Evolutionary conservation across 1,139 yeast species (phyloP).

Genomic region (Sugiyamaella castrensis): DNA sequence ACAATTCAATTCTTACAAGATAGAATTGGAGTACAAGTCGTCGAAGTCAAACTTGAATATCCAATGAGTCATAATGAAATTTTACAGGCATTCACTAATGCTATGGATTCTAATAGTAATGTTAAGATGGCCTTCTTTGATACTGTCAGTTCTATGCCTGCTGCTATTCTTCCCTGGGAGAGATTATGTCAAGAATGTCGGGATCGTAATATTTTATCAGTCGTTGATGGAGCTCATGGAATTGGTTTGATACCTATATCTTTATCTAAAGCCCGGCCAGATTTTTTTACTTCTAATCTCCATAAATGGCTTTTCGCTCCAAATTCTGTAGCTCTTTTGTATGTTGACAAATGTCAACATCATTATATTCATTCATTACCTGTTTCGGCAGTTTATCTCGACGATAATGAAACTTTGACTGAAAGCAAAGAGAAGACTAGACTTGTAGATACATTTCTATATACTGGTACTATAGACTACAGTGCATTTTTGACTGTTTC

Average conservation of each 20-base stretch:
- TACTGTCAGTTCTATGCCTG: conserved; percentile 65
- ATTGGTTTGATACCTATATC: conserved; percentile 55
- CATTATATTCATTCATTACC: conserved; percentile 46
- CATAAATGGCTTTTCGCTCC: conserved; percentile 72
- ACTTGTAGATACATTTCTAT: conserved; percentile 36
- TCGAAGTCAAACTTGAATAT: conserved; percentile 46
- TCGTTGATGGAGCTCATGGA: conserved; percentile 73
- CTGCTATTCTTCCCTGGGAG: conserved; percentile 56
- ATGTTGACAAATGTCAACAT: conserved; percentile 55
- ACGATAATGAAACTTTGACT: conserved; percentile 22
- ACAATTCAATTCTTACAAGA: conserved; percentile 50
- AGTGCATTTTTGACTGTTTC: conserved; percentile 37
- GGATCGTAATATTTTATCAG: conserved; percentile 48
- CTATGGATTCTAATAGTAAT: conserved; percentile 20
- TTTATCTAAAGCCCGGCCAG: conserved; percentile 50
- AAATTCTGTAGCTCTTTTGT: conserved; percentile 57
- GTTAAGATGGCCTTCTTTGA: conserved; percentile 54
- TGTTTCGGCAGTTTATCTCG: conserved; percentile 17
- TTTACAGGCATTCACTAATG: conserved; percentile 41
- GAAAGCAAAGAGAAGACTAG: conserved; percentile 14
- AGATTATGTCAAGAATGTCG: conserved; percentile 47
- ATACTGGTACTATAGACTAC: conserved; percentile 41
- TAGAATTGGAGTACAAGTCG: conserved; percentile 44
- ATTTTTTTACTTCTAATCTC: conserved; percentile 58
- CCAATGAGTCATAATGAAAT: conserved; percentile 52